Percentiles rank a stretch among this genome's conserved stretches.
These are phyloP conservation scores for Holtermannia corniformis DNA, from an alignment of 768 basidiomycete genomes.

Conservation along the genomic window DNA sequence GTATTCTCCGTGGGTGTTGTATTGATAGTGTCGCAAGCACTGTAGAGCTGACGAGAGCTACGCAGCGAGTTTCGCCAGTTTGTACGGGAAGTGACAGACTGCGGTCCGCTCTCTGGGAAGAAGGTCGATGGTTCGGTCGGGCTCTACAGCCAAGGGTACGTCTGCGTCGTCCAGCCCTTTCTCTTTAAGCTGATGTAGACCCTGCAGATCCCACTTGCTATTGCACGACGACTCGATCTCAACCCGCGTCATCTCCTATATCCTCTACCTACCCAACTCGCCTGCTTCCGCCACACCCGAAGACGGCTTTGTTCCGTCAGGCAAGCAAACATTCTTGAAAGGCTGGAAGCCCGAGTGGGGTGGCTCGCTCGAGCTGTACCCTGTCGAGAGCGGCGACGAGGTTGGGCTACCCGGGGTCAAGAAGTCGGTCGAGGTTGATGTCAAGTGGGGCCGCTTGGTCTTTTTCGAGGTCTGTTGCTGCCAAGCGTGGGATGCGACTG, in stretches of 20 bases:
- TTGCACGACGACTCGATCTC: constrained; percentile 99
- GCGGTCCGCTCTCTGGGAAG: constrained; percentile 77
- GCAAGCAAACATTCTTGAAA: constrained; percentile 32
- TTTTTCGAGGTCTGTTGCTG: constrained; percentile 42
- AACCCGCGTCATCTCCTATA: constrained; percentile 84
- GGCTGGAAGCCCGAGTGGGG: constrained; percentile 85
- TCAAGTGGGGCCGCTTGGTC: constrained; percentile 44
- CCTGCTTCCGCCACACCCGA: constrained; percentile 47
- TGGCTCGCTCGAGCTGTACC: constrained; percentile 88
- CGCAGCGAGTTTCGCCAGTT: constrained; percentile 60
- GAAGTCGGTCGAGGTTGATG: constrained; percentile 35
- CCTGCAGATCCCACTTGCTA: constrained; percentile 54
- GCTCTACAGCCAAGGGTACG: constrained; percentile 80
- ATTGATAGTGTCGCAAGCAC: background rate
- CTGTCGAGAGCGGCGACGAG: constrained; percentile 51
- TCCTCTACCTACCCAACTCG: constrained; percentile 77
- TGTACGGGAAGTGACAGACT: constrained; percentile 77
- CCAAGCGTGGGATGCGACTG: background rate
- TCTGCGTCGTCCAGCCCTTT: too few relatives aligned
- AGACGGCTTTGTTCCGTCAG: constrained; percentile 43
- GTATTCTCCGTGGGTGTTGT: constrained; percentile 52
- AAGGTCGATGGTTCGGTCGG: constrained; percentile 96
- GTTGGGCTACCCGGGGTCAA: constrained; percentile 54
- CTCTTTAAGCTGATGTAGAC: too few relatives aligned
- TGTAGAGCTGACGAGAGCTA: background rate